These are phyloP conservation scores for Tausonia pullulans DNA, from an alignment of 1,284 basidiomycete species.

Conservation along the genomic window DNA sequence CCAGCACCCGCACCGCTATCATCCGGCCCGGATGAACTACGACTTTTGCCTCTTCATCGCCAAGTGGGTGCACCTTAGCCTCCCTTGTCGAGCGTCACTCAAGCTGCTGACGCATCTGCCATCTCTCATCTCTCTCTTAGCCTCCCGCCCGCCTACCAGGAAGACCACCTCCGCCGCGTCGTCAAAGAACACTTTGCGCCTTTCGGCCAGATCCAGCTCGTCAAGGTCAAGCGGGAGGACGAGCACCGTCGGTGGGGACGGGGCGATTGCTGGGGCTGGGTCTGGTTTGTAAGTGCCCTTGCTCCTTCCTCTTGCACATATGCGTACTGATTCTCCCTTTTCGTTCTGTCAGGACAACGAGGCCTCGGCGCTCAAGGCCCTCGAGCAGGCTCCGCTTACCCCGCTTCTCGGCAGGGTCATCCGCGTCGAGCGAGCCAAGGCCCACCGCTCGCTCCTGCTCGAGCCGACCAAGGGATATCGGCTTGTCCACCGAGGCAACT, in stretches of 20 bases:
- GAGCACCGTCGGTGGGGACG: background rate
- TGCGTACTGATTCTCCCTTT: background rate
- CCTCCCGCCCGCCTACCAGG: background rate
- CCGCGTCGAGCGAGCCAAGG: conserved; percentile 6
- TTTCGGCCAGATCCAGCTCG: background rate
- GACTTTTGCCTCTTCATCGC: conserved; percentile 1
- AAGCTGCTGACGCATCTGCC: background rate
- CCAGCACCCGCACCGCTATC: too few relatives aligned
- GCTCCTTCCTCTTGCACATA: background rate
- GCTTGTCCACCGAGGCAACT: background rate
- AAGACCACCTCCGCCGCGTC: background rate
- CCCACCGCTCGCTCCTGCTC: conserved; percentile 4
- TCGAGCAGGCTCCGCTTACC: background rate
- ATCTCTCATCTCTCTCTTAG: background rate
- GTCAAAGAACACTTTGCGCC: background rate
- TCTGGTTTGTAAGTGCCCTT: background rate
- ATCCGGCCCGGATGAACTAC: background rate
- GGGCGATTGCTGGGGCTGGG: background rate
- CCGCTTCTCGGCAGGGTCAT: background rate
- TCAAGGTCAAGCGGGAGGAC: background rate
- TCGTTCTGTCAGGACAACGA: background rate
- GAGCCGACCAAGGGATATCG: background rate
- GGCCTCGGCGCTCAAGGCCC: background rate
- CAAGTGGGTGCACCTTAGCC: background rate
- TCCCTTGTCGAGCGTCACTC: background rate